phyloP scores from a whole-genome alignment of 352 stramenopile genomes.

The Phytopythium helicoides region DNA sequence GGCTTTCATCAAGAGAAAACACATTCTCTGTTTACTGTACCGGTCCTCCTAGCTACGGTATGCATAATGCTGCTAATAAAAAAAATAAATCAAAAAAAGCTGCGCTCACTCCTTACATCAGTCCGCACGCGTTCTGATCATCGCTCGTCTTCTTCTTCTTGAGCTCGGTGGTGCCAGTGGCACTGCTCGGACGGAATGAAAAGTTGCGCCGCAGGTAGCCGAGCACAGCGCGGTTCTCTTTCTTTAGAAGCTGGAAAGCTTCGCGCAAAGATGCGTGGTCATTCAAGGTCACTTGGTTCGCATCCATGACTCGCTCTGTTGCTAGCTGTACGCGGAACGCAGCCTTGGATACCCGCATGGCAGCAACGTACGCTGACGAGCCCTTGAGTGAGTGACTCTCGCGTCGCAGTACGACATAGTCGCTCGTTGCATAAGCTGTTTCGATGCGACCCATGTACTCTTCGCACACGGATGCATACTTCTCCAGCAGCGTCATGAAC shows the following conservation, averaged over 20 bases:
- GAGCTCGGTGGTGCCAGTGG: conserved; percentile 26
- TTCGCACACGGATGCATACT: conserved; percentile 69
- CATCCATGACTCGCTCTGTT: conserved; percentile 75
- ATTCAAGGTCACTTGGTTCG: conserved; percentile 24
- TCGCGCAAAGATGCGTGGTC: conserved; percentile 37
- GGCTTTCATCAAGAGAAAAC: not conserved
- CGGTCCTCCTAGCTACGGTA: too few relatives aligned
- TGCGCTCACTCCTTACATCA: conserved; percentile 47
- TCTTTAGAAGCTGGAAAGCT: conserved; percentile 57
- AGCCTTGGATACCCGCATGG: conserved; percentile 79
- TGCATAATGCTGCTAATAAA: conserved; percentile 6
- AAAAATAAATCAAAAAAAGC: conserved; percentile 17
- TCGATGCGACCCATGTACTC: conserved; percentile 81
- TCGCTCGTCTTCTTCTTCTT: conserved; percentile 29
- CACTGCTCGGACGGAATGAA: conserved; percentile 51
- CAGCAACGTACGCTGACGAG: conserved; percentile 83
- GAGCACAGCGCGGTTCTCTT: conserved; percentile 69
- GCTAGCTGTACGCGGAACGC: conserved; percentile 78
- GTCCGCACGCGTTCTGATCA: conserved; percentile 53
- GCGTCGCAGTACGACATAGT: conserved; percentile 65
- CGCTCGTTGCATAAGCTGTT: conserved; percentile 37
- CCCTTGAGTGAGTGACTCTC: conserved; percentile 87
- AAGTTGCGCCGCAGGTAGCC: conserved; percentile 85
- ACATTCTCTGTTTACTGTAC: not conserved
- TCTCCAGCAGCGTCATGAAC: conserved; percentile 82